Evolutionary conservation across 2,329 filamentous ascomycete species (phyloP).

Genomic region (Alternaria sp.): DNA sequence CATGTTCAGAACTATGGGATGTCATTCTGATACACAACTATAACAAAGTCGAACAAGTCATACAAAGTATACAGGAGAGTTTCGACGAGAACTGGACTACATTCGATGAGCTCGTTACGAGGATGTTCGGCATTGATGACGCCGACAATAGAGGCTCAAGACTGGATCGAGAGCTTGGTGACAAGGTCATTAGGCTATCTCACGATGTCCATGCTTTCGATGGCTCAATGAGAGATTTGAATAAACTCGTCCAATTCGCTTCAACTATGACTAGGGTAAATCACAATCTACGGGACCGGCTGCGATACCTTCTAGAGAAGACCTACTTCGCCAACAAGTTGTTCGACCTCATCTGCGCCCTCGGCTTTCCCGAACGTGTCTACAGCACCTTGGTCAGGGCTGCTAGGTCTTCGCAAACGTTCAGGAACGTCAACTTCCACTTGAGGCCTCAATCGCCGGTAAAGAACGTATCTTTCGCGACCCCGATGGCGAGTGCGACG

Average conservation of each 20-base stretch:
- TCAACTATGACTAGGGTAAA: neutral
- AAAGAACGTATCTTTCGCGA: neutral
- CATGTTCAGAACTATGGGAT: neutral
- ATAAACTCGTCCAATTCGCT: neutral
- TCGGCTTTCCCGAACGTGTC: slow-evolving; percentile 13
- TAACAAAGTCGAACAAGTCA: neutral
- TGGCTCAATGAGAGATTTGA: neutral
- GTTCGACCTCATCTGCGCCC: slow-evolving; percentile 6
- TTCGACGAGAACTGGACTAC: neutral
- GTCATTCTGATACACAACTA: neutral
- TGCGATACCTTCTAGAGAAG: slow-evolving; percentile 9
- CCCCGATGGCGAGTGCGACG: accelerated
- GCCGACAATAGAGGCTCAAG: neutral
- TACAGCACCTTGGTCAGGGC: slow-evolving; percentile 12
- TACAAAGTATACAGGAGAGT: neutral
- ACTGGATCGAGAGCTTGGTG: slow-evolving; percentile 7
- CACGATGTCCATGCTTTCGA: neutral
- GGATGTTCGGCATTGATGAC: slow-evolving; percentile 8
- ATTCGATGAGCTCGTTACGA: slow-evolving; percentile 1
- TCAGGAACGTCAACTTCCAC: neutral
- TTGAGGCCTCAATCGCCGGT: neutral
- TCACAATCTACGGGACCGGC: neutral
- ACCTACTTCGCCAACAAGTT: slow-evolving; percentile 10
- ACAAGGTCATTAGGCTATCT: neutral
- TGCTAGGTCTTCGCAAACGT: neutral